A percentile compares a stretch with the other conserved stretches of the same genome.
These are phyloP conservation scores for Leptographium galeiforme DNA, from an alignment of 2,329 filamentous ascomycete genomes.

Conservation along the genomic window DNA sequence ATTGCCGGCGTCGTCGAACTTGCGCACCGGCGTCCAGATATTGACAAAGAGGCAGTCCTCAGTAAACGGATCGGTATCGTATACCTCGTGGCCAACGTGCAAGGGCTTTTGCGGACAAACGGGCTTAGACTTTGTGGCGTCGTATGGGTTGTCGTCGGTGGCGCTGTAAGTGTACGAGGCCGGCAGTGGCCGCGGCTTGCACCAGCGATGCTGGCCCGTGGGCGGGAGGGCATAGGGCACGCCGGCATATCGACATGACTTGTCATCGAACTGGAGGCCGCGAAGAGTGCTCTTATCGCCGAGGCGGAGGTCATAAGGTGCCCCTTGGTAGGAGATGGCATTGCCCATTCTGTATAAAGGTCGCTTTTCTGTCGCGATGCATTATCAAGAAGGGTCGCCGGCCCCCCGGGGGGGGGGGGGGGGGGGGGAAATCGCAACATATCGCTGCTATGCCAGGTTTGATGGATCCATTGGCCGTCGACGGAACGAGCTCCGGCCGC, in stretches of 20 bases:
- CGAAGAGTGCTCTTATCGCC: not conserved
- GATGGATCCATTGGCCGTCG: no score
- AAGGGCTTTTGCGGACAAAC: not conserved
- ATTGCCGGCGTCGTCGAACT: slow-evolving; percentile 19
- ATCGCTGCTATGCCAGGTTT: not conserved
- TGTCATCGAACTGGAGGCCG: not conserved
- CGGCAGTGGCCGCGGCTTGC: not conserved
- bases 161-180: not conserved
- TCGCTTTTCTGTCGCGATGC: no score
- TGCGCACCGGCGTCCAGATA: slow-evolving; percentile 26
- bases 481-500: no score
- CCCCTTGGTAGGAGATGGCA: not conserved
- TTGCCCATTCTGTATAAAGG: not conserved
- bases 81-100: not conserved
- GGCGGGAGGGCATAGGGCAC: not conserved
- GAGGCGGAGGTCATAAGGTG: not conserved
- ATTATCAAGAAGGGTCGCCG: no score
- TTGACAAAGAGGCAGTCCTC: slow-evolving; percentile 23
- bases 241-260: not conserved
- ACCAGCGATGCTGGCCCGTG: not conserved
- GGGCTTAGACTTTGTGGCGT: not conserved
- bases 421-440: no score
- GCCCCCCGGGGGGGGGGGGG: no score
- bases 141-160: not conserved
- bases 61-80: slow-evolving; percentile 8